phyloP scores from a whole-genome alignment of 1,284 basidiomycete genomes.

The Naganishia sp. region DNA sequence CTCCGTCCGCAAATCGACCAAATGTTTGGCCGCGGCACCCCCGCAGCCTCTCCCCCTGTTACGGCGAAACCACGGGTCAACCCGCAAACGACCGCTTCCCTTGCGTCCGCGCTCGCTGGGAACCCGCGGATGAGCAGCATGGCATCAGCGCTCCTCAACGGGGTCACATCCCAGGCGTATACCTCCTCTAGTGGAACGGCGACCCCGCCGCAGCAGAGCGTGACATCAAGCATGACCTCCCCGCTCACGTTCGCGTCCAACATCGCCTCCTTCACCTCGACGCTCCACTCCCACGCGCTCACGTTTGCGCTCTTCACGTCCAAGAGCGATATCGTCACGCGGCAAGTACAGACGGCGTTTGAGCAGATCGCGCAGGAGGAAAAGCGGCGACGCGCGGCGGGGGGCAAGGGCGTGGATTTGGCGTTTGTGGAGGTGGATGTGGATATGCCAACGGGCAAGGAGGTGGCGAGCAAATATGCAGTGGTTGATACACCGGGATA shows the following conservation, averaged over 20 bases:
- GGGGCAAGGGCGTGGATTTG: conserved; percentile 55
- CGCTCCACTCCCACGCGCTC: conserved; percentile 59
- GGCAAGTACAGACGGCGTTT: conserved; percentile 51
- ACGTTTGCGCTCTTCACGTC: conserved; percentile 64
- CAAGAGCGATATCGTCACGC: conserved; percentile 62
- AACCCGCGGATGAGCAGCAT: conserved; percentile 7
- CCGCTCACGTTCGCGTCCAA: conserved; percentile 67
- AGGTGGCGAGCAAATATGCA: conserved; percentile 65
- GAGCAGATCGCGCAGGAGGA: conserved; percentile 42
- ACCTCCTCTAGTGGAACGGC: conserved; percentile 11
- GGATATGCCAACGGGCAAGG: conserved; percentile 64
- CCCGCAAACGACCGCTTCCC: conserved; percentile 1
- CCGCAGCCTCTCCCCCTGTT: conserved; percentile 44
- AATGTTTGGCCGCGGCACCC: conserved; percentile 64
- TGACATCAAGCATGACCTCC: conserved; percentile 53
- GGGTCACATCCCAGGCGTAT: conserved; percentile 4
- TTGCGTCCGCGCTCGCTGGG: neutral
- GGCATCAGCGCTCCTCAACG: conserved; percentile 32
- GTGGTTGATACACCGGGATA: conserved; percentile 51
- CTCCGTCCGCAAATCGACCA: conserved; percentile 82
- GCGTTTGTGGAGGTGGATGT: conserved; percentile 81
- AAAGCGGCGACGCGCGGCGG: conserved; percentile 52
- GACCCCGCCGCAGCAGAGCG: conserved; percentile 59
- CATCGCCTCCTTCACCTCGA: conserved; percentile 59
- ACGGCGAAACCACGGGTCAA: neutral